Conservation (phyloP, 345 rosid species). For the Mallotus nudiflorus region DNA sequence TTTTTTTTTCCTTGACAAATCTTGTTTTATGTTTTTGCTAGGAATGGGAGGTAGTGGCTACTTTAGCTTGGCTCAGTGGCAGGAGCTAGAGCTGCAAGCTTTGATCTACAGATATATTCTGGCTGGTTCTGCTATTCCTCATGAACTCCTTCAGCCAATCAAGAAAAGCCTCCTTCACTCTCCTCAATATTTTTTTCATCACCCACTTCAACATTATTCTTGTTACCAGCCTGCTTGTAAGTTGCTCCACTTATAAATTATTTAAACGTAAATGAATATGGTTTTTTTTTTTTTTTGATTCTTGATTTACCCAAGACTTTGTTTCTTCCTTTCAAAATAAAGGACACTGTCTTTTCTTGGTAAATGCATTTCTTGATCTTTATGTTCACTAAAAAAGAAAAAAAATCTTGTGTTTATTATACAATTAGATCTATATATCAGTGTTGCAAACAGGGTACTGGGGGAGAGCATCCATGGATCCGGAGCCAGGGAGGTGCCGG, state of each 20-base stretch:
- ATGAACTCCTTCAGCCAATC: slow-evolving; percentile 83
- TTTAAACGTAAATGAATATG: too few relatives aligned
- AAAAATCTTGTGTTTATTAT: not conserved
- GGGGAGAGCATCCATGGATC: slow-evolving; percentile 90
- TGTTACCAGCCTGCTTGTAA: slow-evolving; percentile 77
- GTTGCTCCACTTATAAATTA: slow-evolving; percentile 25
- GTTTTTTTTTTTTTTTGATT: not conserved
- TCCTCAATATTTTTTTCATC: slow-evolving; percentile 58
- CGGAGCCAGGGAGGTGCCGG: slow-evolving; percentile 97
- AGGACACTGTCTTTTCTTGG: slow-evolving; percentile 4
- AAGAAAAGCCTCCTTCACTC: slow-evolving; percentile 76
- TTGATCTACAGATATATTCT: slow-evolving; percentile 90
- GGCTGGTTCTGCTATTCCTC: slow-evolving; percentile 85
- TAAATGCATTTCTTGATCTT: not conserved
- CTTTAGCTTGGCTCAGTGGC: slow-evolving; percentile 88
- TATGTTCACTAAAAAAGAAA: not conserved
- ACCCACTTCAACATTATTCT: slow-evolving; percentile 51
- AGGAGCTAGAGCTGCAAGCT: slow-evolving; percentile 94
- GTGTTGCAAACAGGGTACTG: slow-evolving; percentile 72
- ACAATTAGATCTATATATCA: slow-evolving; percentile 15
- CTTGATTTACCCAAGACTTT: slow-evolving; percentile 3
- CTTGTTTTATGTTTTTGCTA: slow-evolving; percentile 23
- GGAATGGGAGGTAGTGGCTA: slow-evolving; percentile 52
- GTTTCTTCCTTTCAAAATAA: not conserved
- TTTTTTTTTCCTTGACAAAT: too few relatives aligned